Base-by-base conservation (phyloP, 495 filamentous ascomycete genomes). In the Neurospora pannonica region DNA sequence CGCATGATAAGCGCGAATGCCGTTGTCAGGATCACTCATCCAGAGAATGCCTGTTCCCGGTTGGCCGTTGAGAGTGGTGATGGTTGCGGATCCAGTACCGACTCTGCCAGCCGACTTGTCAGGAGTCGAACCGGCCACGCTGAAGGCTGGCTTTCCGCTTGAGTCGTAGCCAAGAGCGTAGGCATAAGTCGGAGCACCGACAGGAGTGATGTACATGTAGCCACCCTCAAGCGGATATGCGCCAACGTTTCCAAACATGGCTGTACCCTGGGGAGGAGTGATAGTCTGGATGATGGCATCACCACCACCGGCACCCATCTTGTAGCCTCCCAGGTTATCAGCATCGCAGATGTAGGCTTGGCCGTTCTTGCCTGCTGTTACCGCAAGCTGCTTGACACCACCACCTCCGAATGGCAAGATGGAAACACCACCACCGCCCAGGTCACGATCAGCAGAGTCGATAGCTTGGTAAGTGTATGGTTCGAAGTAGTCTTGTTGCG, bases 31-130 rank as follows among this genome's bases (percentile, higher is more conserved):
- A 77, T 87, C 86, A 3, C 81, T 77, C 62, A 84, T 73, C 83
- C 83, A 85, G 24, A 84, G 72, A 43, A 86, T 76, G 0, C 76
- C 85, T n/a, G 82, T 84, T 17, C 83, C 85, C 43, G 77, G 73
- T 70, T 84, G 76, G 17, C 81, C 83, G 40, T 84, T 75, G 70
- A 80, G 72, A 3, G 82, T 81, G 2, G 83, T 86, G 40, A 84
- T 80, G 4, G 82, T 86, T 11, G 78, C 78, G 48, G 82, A 76
- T 31, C 85, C 82, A 8, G 79, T 77, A 17, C 84, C 85, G 6
- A 85, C 78, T 17, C 77, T 71, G 38, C 78, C 77, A 28, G 82
- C 80, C 13, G 79, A 80, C 3, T 72, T 76, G 69, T 84, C 82
- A 2, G 77, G 42, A 7, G 82, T 83, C n/a, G 43, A 54, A 15